Evolutionary conservation across 208 protist genomes (phyloP).

Genomic region (Trypanosoma brucei): DNA sequence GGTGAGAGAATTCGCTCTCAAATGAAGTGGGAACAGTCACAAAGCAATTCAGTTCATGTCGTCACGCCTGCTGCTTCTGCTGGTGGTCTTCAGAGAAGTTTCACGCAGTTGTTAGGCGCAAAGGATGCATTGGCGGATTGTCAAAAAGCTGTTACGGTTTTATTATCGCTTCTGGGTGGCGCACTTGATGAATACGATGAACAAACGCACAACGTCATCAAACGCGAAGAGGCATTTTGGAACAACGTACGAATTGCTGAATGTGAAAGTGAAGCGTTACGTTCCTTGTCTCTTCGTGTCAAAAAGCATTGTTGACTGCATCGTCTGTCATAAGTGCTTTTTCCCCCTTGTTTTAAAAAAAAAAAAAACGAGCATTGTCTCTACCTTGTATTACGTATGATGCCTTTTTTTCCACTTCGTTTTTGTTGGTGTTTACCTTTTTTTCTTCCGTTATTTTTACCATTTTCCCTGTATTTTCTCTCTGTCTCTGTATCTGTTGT

Average conservation of each 20-base stretch:
- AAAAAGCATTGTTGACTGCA: not conserved
- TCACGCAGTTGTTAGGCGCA: slow-evolving; percentile 35
- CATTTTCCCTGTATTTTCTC: too few relatives aligned
- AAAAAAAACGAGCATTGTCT: too few relatives aligned
- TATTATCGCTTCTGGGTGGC: slow-evolving; percentile 38
- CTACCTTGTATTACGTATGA: too few relatives aligned
- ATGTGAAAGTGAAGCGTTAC: slow-evolving; percentile 43
- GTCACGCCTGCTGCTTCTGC: slow-evolving; percentile 15
- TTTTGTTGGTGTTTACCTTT: too few relatives aligned
- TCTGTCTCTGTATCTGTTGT: too few relatives aligned
- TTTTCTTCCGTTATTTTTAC: too few relatives aligned
- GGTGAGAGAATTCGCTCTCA: slow-evolving; percentile 31
- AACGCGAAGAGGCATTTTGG: slow-evolving; percentile 44
- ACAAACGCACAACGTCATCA: slow-evolving; percentile 40
- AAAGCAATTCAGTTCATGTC: slow-evolving; percentile 1
- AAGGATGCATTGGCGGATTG: slow-evolving; percentile 65
- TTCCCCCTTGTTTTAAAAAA: not conserved
- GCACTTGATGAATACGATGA: slow-evolving; percentile 42
- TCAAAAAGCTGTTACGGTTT: slow-evolving; percentile 36
- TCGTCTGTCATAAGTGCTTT: not conserved
- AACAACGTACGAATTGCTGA: slow-evolving; percentile 30
- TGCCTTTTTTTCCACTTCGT: too few relatives aligned
- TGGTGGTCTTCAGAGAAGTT: slow-evolving; percentile 29
- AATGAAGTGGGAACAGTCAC: slow-evolving; percentile 50
- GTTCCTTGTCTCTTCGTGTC: slow-evolving; percentile 23